Base-by-base conservation (phyloP, 495 filamentous ascomycete genomes). In the Immersiella caudata region DNA sequence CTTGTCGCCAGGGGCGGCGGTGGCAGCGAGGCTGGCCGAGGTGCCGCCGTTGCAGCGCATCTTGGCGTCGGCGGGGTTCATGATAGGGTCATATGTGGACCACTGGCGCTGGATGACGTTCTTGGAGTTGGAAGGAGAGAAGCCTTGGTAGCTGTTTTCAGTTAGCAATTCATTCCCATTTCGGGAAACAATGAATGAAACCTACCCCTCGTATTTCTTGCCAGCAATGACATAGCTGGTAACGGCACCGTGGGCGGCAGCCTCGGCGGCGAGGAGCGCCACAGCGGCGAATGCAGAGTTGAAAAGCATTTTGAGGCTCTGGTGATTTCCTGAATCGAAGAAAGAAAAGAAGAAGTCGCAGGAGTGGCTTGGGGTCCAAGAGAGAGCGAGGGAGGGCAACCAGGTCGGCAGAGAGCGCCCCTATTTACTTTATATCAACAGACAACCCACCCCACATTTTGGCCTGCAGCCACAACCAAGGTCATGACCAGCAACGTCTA, bases 21-120 rank as follows among this genome's bases (percentile, higher is more conserved):
- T 76, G 18, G 84, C 84, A 49, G 63, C 71, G 40, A 81, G 66
- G 3, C 75, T 76, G 3, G 82, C 83, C 1, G 79, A 80, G 3
- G 78, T 82, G 62, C 84, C 84, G n/a, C 82, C 82, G 73, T 87
- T 87, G 76, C 86, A 88, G 55, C 83, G 79, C 62, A 86, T 79
- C 70, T 79, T 80, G 21, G 77, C 61, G 64, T 80, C 75, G 5
- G 68, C 62, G 58, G 74, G 68, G 1, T 73, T 74, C 65, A 79
- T 80, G 72, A 82, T 82, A 27, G 85, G 81, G 71, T 87, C 81
- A 77, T 85, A 87, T 73, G 80, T 76, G 49, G 78, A 75, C 81
- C 84, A 88, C 76, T 85, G 80, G 54, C 84, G 76, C 80, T 87
- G 83, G 68, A 87, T 85, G 49, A 81, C 80, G 60, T 78, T 72